A percentile compares a stretch with the other conserved stretches of the same genome.
Evolutionary conservation across 441 rosid species (phyloP).

Genomic region (Euphorbia celastroides): DNA sequence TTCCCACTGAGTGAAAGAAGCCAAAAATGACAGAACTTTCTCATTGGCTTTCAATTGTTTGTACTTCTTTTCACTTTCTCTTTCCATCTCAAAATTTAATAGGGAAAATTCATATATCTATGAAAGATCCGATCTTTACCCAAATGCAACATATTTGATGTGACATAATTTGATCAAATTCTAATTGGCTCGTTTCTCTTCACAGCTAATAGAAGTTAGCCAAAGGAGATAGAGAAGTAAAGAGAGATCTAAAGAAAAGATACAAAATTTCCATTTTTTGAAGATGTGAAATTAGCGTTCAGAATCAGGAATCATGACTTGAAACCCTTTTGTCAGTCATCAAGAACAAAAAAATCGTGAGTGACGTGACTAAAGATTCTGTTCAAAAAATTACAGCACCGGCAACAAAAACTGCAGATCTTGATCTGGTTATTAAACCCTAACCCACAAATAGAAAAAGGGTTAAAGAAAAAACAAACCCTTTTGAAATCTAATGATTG

Average conservation of each 20-base stretch:
- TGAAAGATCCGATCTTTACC: conserved; percentile 48
- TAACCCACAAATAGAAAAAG: conserved; percentile 13
- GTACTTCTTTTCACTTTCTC: conserved; percentile 27
- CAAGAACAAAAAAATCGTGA: conserved; percentile 27
- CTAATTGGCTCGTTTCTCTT: background rate
- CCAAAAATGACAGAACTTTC: conserved; percentile 34
- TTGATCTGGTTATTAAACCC: conserved; percentile 36
- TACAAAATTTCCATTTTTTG: background rate
- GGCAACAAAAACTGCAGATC: conserved; percentile 7
- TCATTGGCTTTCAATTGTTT: conserved; percentile 39
- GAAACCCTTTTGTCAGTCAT: too few species aligned
- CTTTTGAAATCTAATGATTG: conserved; percentile 8
- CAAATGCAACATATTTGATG: conserved; percentile 29
- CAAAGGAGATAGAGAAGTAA: too few species aligned
- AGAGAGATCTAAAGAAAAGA: background rate
- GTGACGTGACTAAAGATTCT: conserved; percentile 81
- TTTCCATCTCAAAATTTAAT: conserved; percentile 19
- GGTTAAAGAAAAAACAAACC: background rate
- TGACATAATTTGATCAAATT: conserved; percentile 16
- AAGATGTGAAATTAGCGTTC: too few species aligned
- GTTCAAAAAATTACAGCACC: conserved; percentile 17
- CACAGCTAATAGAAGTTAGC: background rate
- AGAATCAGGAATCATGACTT: too few species aligned
- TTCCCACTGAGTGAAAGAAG: conserved; percentile 26
- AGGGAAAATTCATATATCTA: conserved; percentile 27